Evolutionary conservation across 805 yeast genomes (phyloP).

Genomic region (Nakazawaea holstii): DNA sequence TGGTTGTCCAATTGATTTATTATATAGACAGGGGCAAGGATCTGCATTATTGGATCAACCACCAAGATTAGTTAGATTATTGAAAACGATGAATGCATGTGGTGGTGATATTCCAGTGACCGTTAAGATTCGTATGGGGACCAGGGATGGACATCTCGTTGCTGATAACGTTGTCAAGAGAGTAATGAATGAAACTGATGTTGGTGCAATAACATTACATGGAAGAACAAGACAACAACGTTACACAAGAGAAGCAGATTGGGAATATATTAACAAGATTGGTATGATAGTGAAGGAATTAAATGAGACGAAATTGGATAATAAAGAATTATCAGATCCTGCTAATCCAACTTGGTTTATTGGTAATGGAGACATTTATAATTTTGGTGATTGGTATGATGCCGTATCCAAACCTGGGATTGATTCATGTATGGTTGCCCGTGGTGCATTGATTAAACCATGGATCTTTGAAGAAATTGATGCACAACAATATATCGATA

Average conservation of each 20-base stretch:
- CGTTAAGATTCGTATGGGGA: constrained; percentile 88
- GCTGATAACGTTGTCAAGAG: constrained; percentile 75
- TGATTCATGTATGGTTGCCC: constrained; percentile 94
- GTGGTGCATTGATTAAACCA: constrained; percentile 97
- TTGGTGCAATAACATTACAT: constrained; percentile 88
- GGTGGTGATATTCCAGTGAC: constrained; percentile 92
- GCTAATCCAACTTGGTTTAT: constrained; percentile 69
- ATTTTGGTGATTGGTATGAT: constrained; percentile 82
- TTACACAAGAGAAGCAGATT: constrained; percentile 85
- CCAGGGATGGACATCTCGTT: constrained; percentile 77
- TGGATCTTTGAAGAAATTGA: constrained; percentile 98
- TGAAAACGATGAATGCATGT: constrained; percentile 83
- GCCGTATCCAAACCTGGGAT: constrained; percentile 62
- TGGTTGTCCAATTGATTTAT: constrained; percentile 95
- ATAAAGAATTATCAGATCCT: constrained; percentile 49
- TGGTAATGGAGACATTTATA: constrained; percentile 93
- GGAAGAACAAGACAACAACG: constrained; percentile 97
- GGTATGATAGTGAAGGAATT: constrained; percentile 62
- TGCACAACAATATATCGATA: constrained; percentile 83
- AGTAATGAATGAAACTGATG: constrained; percentile 71
- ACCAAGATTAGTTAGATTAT: constrained; percentile 67
- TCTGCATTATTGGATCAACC: constrained; percentile 90
- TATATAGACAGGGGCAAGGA: constrained; percentile 95
- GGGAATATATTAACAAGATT: constrained; percentile 80
- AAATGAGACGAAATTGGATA: constrained; percentile 49